These are phyloP conservation scores for Omphalea diandra DNA, from an alignment of 441 rosid genomes.

Conservation along the genomic window DNA sequence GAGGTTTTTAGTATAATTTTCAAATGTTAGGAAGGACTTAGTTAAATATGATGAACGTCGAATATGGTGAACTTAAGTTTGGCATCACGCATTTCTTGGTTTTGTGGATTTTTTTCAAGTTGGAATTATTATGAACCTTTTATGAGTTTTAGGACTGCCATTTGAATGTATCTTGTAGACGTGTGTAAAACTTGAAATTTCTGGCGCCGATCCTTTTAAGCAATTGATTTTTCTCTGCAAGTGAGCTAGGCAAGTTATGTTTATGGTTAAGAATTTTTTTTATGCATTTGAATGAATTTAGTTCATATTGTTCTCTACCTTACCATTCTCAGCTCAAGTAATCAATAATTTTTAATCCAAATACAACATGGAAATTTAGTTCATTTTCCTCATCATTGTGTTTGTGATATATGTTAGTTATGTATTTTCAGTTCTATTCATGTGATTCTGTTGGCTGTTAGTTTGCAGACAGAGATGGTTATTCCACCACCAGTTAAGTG, in stretches of 20 bases:
- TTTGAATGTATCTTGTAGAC: background rate
- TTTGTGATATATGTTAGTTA: background rate
- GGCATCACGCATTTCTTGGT: no score
- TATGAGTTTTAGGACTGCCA: background rate
- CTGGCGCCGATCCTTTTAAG: no score
- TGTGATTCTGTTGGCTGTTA: no score
- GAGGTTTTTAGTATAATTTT: no score
- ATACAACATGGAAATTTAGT: background rate
- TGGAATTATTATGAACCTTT: background rate
- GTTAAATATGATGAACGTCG: no score
- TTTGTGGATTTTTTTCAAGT: background rate
- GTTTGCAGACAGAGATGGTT: conserved; percentile 25
- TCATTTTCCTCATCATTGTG: background rate
- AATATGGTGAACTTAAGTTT: background rate
- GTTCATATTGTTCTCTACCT: background rate
- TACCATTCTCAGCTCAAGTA: background rate
- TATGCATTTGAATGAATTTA: background rate
- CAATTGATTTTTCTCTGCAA: background rate
- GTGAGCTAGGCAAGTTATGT: background rate
- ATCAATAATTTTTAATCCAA: background rate
- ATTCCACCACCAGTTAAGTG: conserved; percentile 68
- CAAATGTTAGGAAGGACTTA: no score
- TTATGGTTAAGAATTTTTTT: background rate
- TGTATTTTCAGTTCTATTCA: no score
- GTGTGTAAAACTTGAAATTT: background rate